These are phyloP conservation scores for Pharnaceum exiguum DNA, from an alignment of 148 eudicot species.

Conservation along the genomic window DNA sequence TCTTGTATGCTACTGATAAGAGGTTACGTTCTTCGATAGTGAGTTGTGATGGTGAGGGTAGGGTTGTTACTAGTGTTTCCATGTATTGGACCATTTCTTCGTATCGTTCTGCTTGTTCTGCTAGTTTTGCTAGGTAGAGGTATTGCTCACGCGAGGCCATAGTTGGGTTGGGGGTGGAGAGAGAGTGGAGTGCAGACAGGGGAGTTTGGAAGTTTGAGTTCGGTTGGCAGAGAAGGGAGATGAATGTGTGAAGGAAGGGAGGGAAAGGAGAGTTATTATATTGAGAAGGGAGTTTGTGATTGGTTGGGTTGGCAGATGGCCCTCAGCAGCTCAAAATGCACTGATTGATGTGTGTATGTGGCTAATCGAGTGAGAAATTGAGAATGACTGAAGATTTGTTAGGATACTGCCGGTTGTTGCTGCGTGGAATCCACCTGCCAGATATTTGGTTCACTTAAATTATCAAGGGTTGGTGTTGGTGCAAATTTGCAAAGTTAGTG, in stretches of 20 bases:
- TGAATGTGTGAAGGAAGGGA: no score
- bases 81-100: slow-evolving; percentile 23
- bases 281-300: slow-evolving; percentile 2
- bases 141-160: slow-evolving; percentile 4
- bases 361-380: background rate
- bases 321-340: no score
- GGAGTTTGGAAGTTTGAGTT: background rate
- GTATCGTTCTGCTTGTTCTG: slow-evolving; percentile 29
- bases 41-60: slow-evolving; percentile 3
- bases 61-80: slow-evolving; percentile 12
- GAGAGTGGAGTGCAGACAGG: background rate
- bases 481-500: no score
- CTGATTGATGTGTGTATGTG: background rate
- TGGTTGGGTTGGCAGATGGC: no score
- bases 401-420: no score
- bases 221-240: background rate
- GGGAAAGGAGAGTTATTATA: background rate
- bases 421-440: no score
- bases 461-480: no score
- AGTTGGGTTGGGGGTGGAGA: background rate
- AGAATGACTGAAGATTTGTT: no score
- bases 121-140: slow-evolving; percentile 27
- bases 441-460: no score
- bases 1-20: slow-evolving; percentile 18
- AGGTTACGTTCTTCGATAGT: slow-evolving; percentile 20